Evolutionary conservation across 495 filamentous ascomycete genomes (phyloP).

Genomic region (Lasiosphaeris hirsuta): DNA sequence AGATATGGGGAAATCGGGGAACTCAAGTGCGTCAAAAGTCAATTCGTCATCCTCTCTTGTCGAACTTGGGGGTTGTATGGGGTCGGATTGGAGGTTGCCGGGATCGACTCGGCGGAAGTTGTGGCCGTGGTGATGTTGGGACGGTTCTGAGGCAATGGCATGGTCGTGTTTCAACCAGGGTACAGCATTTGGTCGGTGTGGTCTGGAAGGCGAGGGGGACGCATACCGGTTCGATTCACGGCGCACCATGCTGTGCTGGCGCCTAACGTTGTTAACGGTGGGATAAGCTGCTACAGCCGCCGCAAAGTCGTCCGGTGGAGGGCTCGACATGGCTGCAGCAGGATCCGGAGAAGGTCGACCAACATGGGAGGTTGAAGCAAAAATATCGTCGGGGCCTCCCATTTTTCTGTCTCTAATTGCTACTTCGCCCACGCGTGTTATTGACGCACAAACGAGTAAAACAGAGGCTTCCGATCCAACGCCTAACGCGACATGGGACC

Average conservation of each 20-base stretch:
- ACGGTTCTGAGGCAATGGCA: conserved; percentile 14
- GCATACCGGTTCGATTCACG: conserved; percentile 20
- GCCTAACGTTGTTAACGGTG: conserved; percentile 4
- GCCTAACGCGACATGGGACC: conserved; percentile 21
- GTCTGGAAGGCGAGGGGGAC: conserved; percentile 18
- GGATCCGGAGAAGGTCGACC: neutral
- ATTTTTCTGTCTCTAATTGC: conserved; percentile 13
- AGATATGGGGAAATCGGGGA: conserved; percentile 32
- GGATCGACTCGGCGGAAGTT: conserved; percentile 20
- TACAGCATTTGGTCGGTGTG: conserved; percentile 20
- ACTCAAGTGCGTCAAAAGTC: conserved; percentile 12
- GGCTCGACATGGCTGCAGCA: neutral
- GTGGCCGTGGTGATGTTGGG: conserved; percentile 24
- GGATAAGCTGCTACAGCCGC: neutral
- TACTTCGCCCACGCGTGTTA: conserved; percentile 10
- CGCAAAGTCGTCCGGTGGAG: conserved; percentile 2
- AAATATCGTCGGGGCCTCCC: conserved; percentile 11
- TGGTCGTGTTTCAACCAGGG: conserved; percentile 33
- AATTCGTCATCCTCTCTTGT: conserved; percentile 19
- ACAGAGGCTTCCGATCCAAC: conserved; percentile 16
- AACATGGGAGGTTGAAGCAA: neutral
- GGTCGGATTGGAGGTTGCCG: conserved; percentile 20
- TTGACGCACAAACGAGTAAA: conserved; percentile 21
- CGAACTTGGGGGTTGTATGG: conserved; percentile 14
- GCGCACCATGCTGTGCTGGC: conserved; percentile 16